phyloP scores from a whole-genome alignment of 2,329 filamentous ascomycete species.

The Trichothecium sympodiale region DNA sequence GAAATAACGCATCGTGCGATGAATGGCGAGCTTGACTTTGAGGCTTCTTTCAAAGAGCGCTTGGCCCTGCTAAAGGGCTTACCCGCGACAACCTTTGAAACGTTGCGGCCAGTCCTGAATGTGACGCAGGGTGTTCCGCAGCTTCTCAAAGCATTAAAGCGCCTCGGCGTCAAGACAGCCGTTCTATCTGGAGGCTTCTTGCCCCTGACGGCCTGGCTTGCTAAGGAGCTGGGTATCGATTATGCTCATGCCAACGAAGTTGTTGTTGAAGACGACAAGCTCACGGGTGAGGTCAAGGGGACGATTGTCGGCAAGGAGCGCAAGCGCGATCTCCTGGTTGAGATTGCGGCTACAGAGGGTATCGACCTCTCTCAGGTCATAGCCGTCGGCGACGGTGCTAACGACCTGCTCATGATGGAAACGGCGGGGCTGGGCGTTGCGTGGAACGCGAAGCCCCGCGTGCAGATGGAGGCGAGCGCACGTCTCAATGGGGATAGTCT shows the following conservation, averaged over 20 bases:
- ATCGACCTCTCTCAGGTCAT: conserved; percentile 57
- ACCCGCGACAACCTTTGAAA: conserved; percentile 65
- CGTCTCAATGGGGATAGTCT: conserved; percentile 61
- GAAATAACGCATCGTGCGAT: conserved; percentile 89
- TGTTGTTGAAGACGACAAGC: conserved; percentile 44
- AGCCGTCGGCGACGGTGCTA: conserved; percentile 72
- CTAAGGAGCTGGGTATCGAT: conserved; percentile 69
- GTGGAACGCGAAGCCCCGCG: conserved; percentile 74
- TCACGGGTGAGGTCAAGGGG: conserved; percentile 64
- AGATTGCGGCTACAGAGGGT: conserved; percentile 58
- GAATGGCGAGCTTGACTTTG: conserved; percentile 91
- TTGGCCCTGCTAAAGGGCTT: conserved; percentile 75
- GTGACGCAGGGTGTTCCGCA: conserved; percentile 73
- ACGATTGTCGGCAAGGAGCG: conserved; percentile 66
- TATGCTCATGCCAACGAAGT: conserved; percentile 85
- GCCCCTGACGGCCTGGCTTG: conserved; percentile 80
- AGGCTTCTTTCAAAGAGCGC: conserved; percentile 68
- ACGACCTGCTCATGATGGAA: conserved; percentile 71
- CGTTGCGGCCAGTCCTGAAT: conserved; percentile 62
- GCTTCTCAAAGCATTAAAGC: conserved; percentile 63
- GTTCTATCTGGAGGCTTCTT: conserved; percentile 90
- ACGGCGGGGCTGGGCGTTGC: conserved; percentile 68
- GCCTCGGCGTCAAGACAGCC: conserved; percentile 74
- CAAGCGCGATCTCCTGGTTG: conserved; percentile 59
- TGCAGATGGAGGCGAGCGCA: conserved; percentile 66